These are phyloP conservation scores for Amniculicola lignicola DNA, from an alignment of 495 filamentous ascomycete genomes.

Conservation along the genomic window DNA sequence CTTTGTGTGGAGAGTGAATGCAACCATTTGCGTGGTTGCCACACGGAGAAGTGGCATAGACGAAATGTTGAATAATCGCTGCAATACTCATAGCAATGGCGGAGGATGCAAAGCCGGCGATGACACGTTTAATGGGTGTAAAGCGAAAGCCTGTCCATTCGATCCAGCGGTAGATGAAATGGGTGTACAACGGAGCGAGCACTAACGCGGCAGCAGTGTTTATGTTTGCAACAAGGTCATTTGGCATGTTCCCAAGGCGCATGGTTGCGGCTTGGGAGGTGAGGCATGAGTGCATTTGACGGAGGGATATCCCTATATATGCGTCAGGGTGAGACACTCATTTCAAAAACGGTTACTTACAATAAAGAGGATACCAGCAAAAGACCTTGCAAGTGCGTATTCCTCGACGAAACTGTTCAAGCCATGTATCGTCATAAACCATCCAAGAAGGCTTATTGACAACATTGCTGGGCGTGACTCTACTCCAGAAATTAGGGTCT, in stretches of 20 bases:
- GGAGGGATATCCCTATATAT: neutral
- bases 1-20: conserved; percentile 36
- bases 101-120: conserved; percentile 50
- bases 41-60: conserved; percentile 12
- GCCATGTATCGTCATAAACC: conserved; percentile 30
- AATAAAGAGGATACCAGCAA: conserved; percentile 51
- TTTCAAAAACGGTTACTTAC: neutral
- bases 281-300: conserved; percentile 60
- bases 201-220: conserved; percentile 72
- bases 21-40: conserved; percentile 7
- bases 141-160: conserved; percentile 60
- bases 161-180: conserved; percentile 62
- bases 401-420: conserved; percentile 30
- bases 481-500: conserved; percentile 16
- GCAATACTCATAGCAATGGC: conserved; percentile 5
- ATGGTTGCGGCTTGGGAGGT: conserved; percentile 70
- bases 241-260: conserved; percentile 65
- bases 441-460: conserved; percentile 3
- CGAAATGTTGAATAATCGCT: conserved; percentile 9
- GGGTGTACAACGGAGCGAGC: conserved; percentile 69
- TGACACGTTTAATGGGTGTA: conserved; percentile 68
- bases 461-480: conserved; percentile 16
- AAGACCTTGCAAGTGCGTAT: conserved; percentile 15
- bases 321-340: no score
- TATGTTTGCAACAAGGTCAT: conserved; percentile 74